phyloP scores from a whole-genome alignment of 1,139 yeast species.

The Candida buenavistaensis region DNA sequence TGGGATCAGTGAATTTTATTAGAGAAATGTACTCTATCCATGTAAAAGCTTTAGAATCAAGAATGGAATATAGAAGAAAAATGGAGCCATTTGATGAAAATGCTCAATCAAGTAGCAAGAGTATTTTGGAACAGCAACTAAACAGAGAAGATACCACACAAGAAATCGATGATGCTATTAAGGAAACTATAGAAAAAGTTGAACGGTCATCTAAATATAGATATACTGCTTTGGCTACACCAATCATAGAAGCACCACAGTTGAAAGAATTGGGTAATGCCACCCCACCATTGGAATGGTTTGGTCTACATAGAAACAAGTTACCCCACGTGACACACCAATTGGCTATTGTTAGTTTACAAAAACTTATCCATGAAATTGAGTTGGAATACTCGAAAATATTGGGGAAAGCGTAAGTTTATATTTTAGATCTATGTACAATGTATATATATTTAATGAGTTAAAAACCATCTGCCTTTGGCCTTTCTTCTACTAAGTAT shows the following conservation, averaged over 20 bases:
- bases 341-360: slow-evolving; percentile 69
- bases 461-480: slow-evolving; percentile 92
- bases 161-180: slow-evolving; percentile 48
- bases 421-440: slow-evolving; percentile 8
- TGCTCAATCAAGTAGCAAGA: slow-evolving; percentile 9
- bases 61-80: slow-evolving; percentile 30
- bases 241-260: slow-evolving; percentile 86
- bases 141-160: slow-evolving; percentile 32
- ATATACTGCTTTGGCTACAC: slow-evolving; percentile 70
- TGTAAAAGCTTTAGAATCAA: slow-evolving; percentile 38
- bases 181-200: slow-evolving; percentile 63
- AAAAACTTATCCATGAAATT: slow-evolving; percentile 65
- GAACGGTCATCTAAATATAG: slow-evolving; percentile 56
- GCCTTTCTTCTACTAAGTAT: slow-evolving; percentile 75
- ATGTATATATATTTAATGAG: slow-evolving; percentile 47
- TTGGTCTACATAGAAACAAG: slow-evolving; percentile 83
- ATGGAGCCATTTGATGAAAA: slow-evolving; percentile 15
- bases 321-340: slow-evolving; percentile 89
- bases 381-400: slow-evolving; percentile 52
- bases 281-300: slow-evolving; percentile 98
- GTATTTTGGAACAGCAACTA: slow-evolving; percentile 17
- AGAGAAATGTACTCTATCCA: slow-evolving; percentile 85
- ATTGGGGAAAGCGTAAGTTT: slow-evolving; percentile 37
- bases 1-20: slow-evolving; percentile 88
- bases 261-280: slow-evolving; percentile 91